These are phyloP conservation scores for Ligustrum vulgare DNA, from an alignment of 257 asterid species.

Conservation along the genomic window DNA sequence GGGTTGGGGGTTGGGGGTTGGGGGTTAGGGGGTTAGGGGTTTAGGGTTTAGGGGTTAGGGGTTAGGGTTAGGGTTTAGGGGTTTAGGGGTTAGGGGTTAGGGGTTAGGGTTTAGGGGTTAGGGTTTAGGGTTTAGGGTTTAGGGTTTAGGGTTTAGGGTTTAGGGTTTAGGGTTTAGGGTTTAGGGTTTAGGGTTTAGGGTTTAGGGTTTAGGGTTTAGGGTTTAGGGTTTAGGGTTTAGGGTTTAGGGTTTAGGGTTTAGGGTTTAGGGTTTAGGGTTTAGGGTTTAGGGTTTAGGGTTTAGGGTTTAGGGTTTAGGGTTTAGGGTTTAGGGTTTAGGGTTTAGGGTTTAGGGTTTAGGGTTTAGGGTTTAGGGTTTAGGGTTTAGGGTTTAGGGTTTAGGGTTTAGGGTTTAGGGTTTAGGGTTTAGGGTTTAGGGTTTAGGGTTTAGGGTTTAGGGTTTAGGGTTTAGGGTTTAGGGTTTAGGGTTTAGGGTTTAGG, in stretches of 20 bases:
- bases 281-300: conserved; percentile 34
- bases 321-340: conserved; percentile 27
- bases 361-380: conserved; percentile 33
- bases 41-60: too few relatives aligned
- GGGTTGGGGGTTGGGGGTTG: too few relatives aligned
- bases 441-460: conserved; percentile 27
- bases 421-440: conserved; percentile 27
- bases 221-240: conserved; percentile 32
- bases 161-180: too few relatives aligned
- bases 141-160: too few relatives aligned
- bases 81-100: too few relatives aligned
- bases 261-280: conserved; percentile 38
- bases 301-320: conserved; percentile 30
- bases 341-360: conserved; percentile 32
- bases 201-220: background rate
- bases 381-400: conserved; percentile 24
- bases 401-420: conserved; percentile 24
- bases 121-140: too few relatives aligned
- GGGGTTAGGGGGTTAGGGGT: too few relatives aligned
- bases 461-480: conserved; percentile 25
- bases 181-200: too few relatives aligned
- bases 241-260: conserved; percentile 37
- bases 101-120: too few relatives aligned
- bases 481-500: conserved; percentile 25
- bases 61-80: too few relatives aligned